Evolutionary conservation across 805 yeast species (phyloP).

Genomic region (Blastobotrys terrestris): DNA sequence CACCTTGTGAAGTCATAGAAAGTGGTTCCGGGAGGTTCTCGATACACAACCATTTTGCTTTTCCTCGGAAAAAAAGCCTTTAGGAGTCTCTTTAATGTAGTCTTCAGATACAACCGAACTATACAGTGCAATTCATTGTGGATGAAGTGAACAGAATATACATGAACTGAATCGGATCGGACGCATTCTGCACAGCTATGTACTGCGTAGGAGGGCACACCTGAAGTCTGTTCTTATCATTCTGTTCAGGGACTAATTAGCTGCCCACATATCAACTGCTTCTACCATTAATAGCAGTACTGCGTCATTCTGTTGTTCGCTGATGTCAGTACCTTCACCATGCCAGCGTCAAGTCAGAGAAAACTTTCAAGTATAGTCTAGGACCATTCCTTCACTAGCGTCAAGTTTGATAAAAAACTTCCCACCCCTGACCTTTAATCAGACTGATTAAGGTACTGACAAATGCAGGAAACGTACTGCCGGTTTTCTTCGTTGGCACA

Average conservation of each 20-base stretch:
- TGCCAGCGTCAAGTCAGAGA: too few species aligned
- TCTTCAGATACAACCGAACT: not conserved
- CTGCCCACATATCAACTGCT: not conserved
- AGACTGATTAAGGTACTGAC: too few species aligned
- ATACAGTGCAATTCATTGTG: not conserved
- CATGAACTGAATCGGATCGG: not conserved
- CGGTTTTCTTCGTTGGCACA: not conserved
- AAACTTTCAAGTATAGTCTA: too few species aligned
- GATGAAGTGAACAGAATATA: not conserved
- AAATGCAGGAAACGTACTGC: too few species aligned
- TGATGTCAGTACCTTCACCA: too few species aligned
- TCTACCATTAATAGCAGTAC: not conserved
- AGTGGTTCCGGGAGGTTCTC: not conserved
- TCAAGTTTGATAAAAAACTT: too few species aligned
- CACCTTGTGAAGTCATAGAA: not conserved
- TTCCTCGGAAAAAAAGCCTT: not conserved
- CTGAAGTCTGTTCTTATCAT: not conserved
- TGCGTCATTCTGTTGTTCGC: too few species aligned
- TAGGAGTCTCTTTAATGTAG: not conserved
- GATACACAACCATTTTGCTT: not conserved
- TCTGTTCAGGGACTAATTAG: not conserved
- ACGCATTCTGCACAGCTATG: not conserved
- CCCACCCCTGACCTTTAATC: too few species aligned
- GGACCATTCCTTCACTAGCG: too few species aligned
- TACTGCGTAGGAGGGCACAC: not conserved